Base-by-base conservation (phyloP, 1,139 yeast genomes). In the Hyphopichia khmerensis region DNA sequence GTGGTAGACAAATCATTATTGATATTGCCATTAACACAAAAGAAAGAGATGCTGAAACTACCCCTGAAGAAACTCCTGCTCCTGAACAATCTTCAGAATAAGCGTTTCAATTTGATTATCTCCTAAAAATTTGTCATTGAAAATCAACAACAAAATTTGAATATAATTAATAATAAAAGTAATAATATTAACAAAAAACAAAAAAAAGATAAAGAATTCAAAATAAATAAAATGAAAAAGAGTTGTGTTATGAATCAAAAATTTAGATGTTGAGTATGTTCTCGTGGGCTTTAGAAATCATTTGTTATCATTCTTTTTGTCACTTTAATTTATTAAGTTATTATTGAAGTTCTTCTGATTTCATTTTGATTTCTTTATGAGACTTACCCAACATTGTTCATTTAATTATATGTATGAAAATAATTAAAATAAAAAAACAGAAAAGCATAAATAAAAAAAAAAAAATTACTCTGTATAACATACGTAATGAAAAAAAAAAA, bases 11-110 rank as follows among this genome's bases (percentile, higher is more conserved):
- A 42, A 65, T 82, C 46, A 65, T 72, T 41, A 80, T 79, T 47
- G 80, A 78, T 44, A 70, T 78, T 50, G 87, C 88, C 27, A 66
- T 81, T 50, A 83, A 80, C 55, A 65, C 72, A 23, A 64, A 55
- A 35, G 48, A 48, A 35, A 51, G 45, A 16, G 52, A 48, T 40
- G 52, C 47, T 42, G 39, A 33, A 38, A 2, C 9, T 21, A 21
- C 24, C 24, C 24, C 24, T 27, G 41, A 40, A 30, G 43, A 39
- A 23, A 39, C 40, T 35, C 36, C 36, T 26, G 24, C 24, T 18
- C 41, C 32, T 15, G 44, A 27, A 16, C 43, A 32, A 33, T 38
- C 35, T 34, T n/a, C n/a, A n/a, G 45, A 39, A 23, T 17, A 19
- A 3, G 32, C 24, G 24, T 21, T n/a, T n/a, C n/a, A n/a, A n/a